Percentiles rank a stretch among this genome's conserved stretches.
Evolutionary conservation across 805 yeast species (phyloP).

Genomic region (Cephaloascus fragrans): DNA sequence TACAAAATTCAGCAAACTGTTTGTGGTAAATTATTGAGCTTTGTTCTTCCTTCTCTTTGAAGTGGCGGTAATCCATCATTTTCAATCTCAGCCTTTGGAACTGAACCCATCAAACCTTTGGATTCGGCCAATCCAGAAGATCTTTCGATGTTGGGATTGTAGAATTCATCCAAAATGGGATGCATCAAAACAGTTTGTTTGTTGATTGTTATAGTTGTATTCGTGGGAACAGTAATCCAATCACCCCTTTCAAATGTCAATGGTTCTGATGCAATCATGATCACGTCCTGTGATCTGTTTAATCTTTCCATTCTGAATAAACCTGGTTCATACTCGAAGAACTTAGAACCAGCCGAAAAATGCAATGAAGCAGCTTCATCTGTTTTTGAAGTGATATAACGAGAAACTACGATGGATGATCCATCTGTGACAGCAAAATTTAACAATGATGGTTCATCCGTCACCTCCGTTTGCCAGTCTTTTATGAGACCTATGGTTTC

Average conservation of each 20-base stretch:
- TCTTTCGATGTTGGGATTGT: slow-evolving; percentile 66
- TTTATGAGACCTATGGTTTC: slow-evolving; percentile 68
- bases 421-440: slow-evolving; percentile 97
- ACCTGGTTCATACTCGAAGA: slow-evolving; percentile 85
- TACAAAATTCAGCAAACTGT: background rate
- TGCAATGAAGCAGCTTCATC: slow-evolving; percentile 97
- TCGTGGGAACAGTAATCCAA: slow-evolving; percentile 96
- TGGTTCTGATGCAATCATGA: slow-evolving; percentile 97
- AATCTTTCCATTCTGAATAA: slow-evolving; percentile 90
- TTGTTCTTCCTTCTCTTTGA: slow-evolving; percentile 22
- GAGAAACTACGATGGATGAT: slow-evolving; percentile 68
- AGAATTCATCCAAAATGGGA: slow-evolving; percentile 87
- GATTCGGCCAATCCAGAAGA: slow-evolving; percentile 77
- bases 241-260: slow-evolving; percentile 93
- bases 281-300: slow-evolving; percentile 86
- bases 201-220: slow-evolving; percentile 72
- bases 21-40: background rate
- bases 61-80: slow-evolving; percentile 19
- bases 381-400: slow-evolving; percentile 80
- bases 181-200: slow-evolving; percentile 83
- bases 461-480: slow-evolving; percentile 64
- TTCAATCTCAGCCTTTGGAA: slow-evolving; percentile 44
- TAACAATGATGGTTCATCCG: slow-evolving; percentile 62
- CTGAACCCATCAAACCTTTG: slow-evolving; percentile 89
- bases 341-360: slow-evolving; percentile 87